Percentiles rank a stretch among this genome's conserved stretches.
phyloP scores from a whole-genome alignment of 805 yeast genomes.

The Metschnikowia vanudenii region DNA sequence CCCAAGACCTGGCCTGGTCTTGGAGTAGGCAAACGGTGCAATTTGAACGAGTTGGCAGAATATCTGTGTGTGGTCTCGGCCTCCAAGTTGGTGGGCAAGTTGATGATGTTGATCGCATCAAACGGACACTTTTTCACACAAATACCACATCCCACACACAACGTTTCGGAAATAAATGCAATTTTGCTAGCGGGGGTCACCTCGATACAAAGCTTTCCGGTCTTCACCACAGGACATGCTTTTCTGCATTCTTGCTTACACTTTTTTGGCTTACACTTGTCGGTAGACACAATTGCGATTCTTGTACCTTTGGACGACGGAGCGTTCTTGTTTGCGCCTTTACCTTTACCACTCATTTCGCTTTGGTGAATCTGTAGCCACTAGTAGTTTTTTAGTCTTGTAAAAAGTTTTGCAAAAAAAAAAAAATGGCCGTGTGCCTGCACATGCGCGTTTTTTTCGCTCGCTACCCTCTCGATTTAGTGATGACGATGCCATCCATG shows the following conservation, averaged over 20 bases:
- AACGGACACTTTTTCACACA: slow-evolving; percentile 98
- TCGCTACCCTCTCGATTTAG: background rate
- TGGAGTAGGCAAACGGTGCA: slow-evolving; percentile 96
- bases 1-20: slow-evolving; percentile 99
- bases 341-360: slow-evolving; percentile 23
- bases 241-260: slow-evolving; percentile 98
- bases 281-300: slow-evolving; percentile 93
- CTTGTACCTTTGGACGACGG: slow-evolving; percentile 52
- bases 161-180: slow-evolving; percentile 88
- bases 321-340: slow-evolving; percentile 17
- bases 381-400: background rate
- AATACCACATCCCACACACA: slow-evolving; percentile 99
- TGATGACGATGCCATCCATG: slow-evolving; percentile 1
- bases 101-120: slow-evolving; percentile 94
- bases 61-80: slow-evolving; percentile 93
- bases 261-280: slow-evolving; percentile 96
- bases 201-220: slow-evolving; percentile 97
- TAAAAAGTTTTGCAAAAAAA: slow-evolving; percentile 3
- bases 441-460: slow-evolving; percentile 1
- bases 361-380: background rate
- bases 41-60: slow-evolving; percentile 95
- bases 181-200: slow-evolving; percentile 87
- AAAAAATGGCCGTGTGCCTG: slow-evolving; percentile 1
- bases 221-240: slow-evolving; percentile 96
- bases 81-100: slow-evolving; percentile 93